Conservation (phyloP, 2,329 filamentous ascomycete species). For the Teratosphaeria destructans region DNA sequence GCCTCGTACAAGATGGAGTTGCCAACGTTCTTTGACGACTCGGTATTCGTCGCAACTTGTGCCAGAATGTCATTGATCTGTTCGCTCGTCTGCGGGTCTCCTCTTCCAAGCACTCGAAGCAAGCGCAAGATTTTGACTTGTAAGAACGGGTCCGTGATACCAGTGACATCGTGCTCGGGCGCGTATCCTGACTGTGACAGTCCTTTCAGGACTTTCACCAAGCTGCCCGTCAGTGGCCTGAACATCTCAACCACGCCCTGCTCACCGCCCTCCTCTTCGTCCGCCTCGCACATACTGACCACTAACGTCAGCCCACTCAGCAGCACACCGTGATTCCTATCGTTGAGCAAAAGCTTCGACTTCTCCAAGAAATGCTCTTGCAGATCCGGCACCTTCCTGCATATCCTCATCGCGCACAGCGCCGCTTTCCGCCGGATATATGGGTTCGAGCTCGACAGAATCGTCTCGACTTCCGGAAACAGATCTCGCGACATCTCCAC, state of each 20-base stretch:
- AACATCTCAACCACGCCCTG: conserved; percentile 86
- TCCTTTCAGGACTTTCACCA: conserved; percentile 85
- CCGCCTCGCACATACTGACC: conserved; percentile 85
- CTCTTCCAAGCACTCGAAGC: conserved; percentile 73
- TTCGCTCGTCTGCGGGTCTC: conserved; percentile 80
- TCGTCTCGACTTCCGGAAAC: conserved; percentile 87
- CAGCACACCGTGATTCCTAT: conserved; percentile 91
- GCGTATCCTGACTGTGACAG: conserved; percentile 92
- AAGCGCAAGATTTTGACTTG: conserved; percentile 92
- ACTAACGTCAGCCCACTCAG: conserved; percentile 87
- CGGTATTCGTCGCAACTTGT: conserved; percentile 86
- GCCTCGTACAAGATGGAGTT: conserved; percentile 98
- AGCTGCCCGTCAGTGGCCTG: conserved; percentile 67
- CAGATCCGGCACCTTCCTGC: conserved; percentile 91
- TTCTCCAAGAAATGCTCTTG: conserved; percentile 97
- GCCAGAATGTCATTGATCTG: conserved; percentile 98
- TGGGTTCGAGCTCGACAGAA: conserved; percentile 89
- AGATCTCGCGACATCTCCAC: conserved; percentile 97
- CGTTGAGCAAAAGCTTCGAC: conserved; percentile 73
- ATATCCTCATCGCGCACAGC: conserved; percentile 98
- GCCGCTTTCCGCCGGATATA: conserved; percentile 96
- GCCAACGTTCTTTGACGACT: conserved; percentile 95
- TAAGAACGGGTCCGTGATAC: conserved; percentile 93
- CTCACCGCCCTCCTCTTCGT: conserved; percentile 85
- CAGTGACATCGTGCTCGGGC: conserved; percentile 94